Base-by-base conservation (phyloP, 169 alveolate species). In the Plasmodium malariae region DNA sequence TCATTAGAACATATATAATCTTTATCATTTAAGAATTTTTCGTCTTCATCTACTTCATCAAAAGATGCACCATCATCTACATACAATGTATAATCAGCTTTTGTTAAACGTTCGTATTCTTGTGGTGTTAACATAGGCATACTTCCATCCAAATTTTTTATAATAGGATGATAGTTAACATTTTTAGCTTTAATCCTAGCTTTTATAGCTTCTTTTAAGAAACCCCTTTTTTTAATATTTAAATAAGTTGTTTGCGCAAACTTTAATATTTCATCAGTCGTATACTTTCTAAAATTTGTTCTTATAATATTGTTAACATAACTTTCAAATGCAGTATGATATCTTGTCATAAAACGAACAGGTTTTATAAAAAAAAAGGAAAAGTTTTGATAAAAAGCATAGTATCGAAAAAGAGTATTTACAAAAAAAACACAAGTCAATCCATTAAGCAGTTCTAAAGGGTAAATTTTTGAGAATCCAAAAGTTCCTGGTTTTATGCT, bases 61-160 rank as follows among this genome's bases (percentile, higher is more conserved):
- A 57, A 57, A 57, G 1, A 57, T 6, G 26, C 2, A 21, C 26
- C 12, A 3, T 57, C 68, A 57, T 57, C 68, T 57, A 57, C 12
- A 21, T 57, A 57, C 2, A 21, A 21, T 3, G 37, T 21, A 9
- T 21, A 6, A 4, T 57, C 34, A 57, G 3, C 1, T 57, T 57
- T 19, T n/a, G n/a, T n/a, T n/a, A n/a, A n/a, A n/a, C n/a, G n/a
- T n/a, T n/a, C n/a, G n/a, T n/a, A n/a, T 45, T 69, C 80, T 69
- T 69, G 80, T 69, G 80, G 80, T 69, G 80, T 54, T 69, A 69
- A 9, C 63, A 24, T 40, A 69, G 59, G 62, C 30, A 69, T 40
- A 19, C 43, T 40, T 0, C 21, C 65, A 0, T 45, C 55, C 19
- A 69, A 45, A n/a, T 54, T 26, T 69, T 69, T 49, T 69, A 69